phyloP scores from a whole-genome alignment of 2,329 filamentous ascomycete genomes.

The Microsporum ferrugineum region DNA sequence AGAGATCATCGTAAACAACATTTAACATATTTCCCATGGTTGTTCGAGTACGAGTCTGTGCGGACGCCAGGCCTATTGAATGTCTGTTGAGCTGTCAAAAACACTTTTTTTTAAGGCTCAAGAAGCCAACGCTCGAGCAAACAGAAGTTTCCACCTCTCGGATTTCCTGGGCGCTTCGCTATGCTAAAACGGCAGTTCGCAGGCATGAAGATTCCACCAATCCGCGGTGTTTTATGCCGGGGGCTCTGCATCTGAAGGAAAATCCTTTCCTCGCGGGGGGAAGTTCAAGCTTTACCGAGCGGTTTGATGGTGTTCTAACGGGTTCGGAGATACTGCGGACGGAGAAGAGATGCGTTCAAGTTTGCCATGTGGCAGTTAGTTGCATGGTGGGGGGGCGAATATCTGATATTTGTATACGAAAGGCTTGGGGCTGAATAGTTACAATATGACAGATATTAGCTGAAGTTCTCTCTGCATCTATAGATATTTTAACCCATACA shows the following conservation, averaged over 20 bases:
- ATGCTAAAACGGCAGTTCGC: not conserved
- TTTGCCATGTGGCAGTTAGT: too few relatives aligned
- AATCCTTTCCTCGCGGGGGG: not conserved
- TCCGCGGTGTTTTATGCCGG: not conserved
- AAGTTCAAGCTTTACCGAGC: not conserved
- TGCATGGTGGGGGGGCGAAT: too few relatives aligned
- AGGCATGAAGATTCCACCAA: not conserved
- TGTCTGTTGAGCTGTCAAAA: not conserved
- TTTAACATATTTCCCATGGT: not conserved
- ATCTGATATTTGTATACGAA: not conserved
- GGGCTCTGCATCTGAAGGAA: not conserved
- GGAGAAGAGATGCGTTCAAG: not conserved
- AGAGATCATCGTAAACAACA: not conserved
- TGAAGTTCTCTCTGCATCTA: not conserved
- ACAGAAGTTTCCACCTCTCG: not conserved
- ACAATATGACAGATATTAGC: not conserved
- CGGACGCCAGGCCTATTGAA: not conserved
- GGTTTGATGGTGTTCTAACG: too few relatives aligned
- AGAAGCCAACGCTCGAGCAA: constrained; percentile 2
- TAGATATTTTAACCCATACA: not conserved
- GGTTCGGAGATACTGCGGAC: not conserved
- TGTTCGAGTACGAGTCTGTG: not conserved
- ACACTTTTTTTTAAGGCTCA: not conserved
- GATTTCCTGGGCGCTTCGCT: not conserved
- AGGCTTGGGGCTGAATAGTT: not conserved